Percentiles rank a stretch among this genome's conserved stretches.
These are phyloP conservation scores for Zea luxurians DNA, from an alignment of 176 grass and related monocot species.

Conservation along the genomic window DNA sequence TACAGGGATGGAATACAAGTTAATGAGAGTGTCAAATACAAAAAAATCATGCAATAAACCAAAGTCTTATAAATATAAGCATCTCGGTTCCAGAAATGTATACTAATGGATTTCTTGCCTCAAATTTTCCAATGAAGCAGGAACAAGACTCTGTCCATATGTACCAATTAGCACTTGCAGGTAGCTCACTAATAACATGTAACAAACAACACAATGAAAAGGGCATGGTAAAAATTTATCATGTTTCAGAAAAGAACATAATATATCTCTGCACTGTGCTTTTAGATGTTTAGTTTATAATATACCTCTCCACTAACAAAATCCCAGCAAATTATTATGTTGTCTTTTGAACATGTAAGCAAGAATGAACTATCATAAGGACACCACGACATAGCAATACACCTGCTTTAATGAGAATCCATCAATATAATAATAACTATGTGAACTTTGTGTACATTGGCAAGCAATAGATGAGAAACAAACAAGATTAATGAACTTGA, in stretches of 20 bases:
- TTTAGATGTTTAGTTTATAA: neutral
- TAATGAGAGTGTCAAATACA: too few relatives aligned
- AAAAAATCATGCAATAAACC: too few relatives aligned
- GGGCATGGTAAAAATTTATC: constrained; percentile 22
- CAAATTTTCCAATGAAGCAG: too few relatives aligned
- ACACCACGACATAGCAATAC: constrained; percentile 99
- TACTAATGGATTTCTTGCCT: too few relatives aligned
- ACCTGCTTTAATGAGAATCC: too few relatives aligned
- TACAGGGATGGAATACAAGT: too few relatives aligned
- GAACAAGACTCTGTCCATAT: too few relatives aligned
- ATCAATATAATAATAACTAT: constrained; percentile 28
- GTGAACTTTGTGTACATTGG: neutral
- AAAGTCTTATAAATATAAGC: too few relatives aligned
- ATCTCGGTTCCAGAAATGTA: too few relatives aligned
- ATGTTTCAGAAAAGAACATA: neutral
- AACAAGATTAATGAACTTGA: constrained; percentile 24
- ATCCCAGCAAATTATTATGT: constrained; percentile 99
- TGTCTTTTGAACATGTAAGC: constrained; percentile 97
- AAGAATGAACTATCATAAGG: constrained; percentile 97
- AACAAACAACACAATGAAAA: constrained; percentile 34
- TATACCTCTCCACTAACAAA: constrained; percentile 90
- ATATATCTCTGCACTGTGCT: neutral
- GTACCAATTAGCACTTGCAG: constrained; percentile 80
- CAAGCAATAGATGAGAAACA: constrained; percentile 27
- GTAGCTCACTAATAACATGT: constrained; percentile 90